Evolutionary conservation across 805 yeast genomes (phyloP).

Genomic region (Trichomonascus vanleenenianus): DNA sequence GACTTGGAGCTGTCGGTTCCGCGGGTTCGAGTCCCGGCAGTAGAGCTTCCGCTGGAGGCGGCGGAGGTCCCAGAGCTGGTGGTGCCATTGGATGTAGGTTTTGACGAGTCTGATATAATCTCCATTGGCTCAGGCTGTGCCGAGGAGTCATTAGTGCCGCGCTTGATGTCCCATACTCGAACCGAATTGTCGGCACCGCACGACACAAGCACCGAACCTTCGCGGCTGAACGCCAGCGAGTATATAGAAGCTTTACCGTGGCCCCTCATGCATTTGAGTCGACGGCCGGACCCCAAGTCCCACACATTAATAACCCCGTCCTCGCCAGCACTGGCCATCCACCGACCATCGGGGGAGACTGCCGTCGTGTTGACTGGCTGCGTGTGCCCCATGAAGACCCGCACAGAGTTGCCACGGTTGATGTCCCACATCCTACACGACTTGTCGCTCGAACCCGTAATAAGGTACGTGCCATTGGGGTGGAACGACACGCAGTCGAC

Average conservation of each 20-base stretch:
- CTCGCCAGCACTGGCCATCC: conserved; percentile 93
- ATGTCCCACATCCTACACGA: conserved; percentile 99
- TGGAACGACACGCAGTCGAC: conserved; percentile 94
- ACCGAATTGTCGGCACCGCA: conserved; percentile 91
- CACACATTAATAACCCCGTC: conserved; percentile 83
- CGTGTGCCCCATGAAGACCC: conserved; percentile 87
- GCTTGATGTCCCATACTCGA: conserved; percentile 92
- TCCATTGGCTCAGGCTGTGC: conserved; percentile 68
- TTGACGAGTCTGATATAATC: conserved; percentile 9
- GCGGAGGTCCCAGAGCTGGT: conserved; percentile 4
- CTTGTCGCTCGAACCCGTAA: conserved; percentile 93
- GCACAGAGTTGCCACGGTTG: conserved; percentile 75
- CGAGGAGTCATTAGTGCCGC: conserved; percentile 72
- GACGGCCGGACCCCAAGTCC: conserved; percentile 90
- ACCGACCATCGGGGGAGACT: conserved; percentile 93
- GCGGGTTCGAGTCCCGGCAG: conserved; percentile 5
- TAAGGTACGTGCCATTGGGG: conserved; percentile 89
- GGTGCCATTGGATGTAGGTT: conserved; percentile 9
- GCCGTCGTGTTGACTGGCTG: conserved; percentile 82
- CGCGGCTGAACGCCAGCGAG: conserved; percentile 75
- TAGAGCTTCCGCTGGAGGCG: conserved; percentile 3
- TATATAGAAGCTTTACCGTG: conserved; percentile 85
- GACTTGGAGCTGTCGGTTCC: conserved; percentile 6
- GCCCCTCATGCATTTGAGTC: conserved; percentile 87
- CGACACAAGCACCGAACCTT: conserved; percentile 82